Conservation (phyloP, 140 eudicot species). For the Ambrosia hybrid region DNA sequence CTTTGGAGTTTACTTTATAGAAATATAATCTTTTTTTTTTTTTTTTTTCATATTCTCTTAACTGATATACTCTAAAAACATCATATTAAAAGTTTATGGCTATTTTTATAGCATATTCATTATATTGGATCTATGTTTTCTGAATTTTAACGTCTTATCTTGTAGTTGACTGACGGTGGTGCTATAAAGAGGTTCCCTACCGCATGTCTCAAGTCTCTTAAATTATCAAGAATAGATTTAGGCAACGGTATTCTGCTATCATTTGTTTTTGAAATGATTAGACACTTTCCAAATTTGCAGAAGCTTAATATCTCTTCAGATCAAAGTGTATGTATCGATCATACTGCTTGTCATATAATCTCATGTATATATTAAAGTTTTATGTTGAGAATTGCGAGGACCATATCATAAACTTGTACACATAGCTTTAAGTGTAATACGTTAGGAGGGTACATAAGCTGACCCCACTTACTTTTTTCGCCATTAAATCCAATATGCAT, state of each 20-base stretch:
- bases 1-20: background rate
- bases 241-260: background rate
- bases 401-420: no score
- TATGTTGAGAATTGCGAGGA: no score
- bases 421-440: no score
- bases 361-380: background rate
- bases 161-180: background rate
- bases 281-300: slow-evolving; percentile 17
- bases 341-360: background rate
- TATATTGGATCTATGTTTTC: no score
- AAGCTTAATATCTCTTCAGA: background rate
- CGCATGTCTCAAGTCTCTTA: background rate
- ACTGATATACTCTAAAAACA: no score
- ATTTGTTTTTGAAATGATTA: slow-evolving; percentile 4
- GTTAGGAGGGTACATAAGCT: no score
- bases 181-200: background rate
- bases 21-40: background rate
- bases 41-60: background rate
- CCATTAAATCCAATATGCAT: no score
- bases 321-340: background rate
- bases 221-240: background rate
- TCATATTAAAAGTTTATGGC: no score
- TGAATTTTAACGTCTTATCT: background rate
- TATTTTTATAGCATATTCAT: no score
- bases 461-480: no score